phyloP scores from a whole-genome alignment of 345 rosid genomes.

The Nephelium lappaceum region DNA sequence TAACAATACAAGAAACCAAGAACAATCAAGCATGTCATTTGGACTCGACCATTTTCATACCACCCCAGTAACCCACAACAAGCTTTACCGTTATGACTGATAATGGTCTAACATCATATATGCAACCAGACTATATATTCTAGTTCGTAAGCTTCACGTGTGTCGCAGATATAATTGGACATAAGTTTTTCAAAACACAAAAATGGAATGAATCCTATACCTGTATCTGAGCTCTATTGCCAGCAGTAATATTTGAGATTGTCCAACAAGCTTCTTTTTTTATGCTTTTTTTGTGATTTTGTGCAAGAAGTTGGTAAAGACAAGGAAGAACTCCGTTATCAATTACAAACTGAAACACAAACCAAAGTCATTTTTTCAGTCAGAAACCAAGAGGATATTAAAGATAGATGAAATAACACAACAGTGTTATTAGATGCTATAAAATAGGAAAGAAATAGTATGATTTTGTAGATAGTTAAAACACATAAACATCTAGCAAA shows the following conservation, averaged over 20 bases:
- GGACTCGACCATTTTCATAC: not conserved
- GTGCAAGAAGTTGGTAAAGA: constrained; percentile 66
- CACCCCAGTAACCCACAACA: not conserved
- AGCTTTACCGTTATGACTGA: not conserved
- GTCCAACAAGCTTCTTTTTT: constrained; percentile 95
- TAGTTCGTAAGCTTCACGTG: not conserved
- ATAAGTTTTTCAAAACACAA: constrained; percentile 1
- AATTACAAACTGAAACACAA: constrained; percentile 66
- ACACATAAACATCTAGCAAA: constrained; percentile 1
- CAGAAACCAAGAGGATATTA: not conserved
- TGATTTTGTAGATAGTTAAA: not conserved
- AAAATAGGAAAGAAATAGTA: constrained; percentile 7
- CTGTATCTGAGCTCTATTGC: constrained; percentile 79
- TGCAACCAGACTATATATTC: constrained; percentile 6
- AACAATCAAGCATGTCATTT: not conserved
- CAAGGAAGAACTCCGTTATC: constrained; percentile 69
- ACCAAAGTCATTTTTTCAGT: not conserved
- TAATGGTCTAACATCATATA: not conserved
- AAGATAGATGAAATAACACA: not conserved
- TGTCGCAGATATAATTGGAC: not conserved
- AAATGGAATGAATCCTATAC: constrained; percentile 31
- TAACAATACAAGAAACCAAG: not conserved
- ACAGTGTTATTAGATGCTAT: constrained; percentile 1
- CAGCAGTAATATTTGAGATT: constrained; percentile 89
- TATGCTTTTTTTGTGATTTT: constrained; percentile 82